These are phyloP conservation scores for Microbotryum lychnidis-dioicae DNA, from an alignment of 1,284 basidiomycete species.

Conservation along the genomic window DNA sequence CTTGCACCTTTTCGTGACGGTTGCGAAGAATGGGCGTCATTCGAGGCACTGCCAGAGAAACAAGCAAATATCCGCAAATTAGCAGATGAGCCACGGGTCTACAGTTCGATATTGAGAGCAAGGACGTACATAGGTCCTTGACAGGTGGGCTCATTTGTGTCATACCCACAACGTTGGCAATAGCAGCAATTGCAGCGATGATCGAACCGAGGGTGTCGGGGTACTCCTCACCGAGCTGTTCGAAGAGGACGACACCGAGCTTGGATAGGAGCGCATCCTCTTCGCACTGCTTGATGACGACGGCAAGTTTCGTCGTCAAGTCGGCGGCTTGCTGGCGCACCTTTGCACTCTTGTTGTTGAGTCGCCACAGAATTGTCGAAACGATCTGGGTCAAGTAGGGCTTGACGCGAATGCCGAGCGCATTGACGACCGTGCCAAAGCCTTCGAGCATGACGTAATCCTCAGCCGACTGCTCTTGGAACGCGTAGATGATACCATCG, in stretches of 20 bases:
- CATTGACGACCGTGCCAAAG: conserved; percentile 93
- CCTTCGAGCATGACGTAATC: conserved; percentile 99
- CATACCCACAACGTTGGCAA: conserved; percentile 99
- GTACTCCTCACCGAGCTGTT: conserved; percentile 98
- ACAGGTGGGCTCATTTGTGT: conserved; percentile 99
- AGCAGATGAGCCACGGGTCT: not conserved
- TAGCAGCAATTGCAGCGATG: conserved; percentile 95
- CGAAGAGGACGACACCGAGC: conserved; percentile 92
- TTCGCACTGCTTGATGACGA: conserved; percentile 97
- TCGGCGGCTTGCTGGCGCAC: conserved; percentile 98
- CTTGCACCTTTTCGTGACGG: conserved; percentile 98
- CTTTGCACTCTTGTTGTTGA: conserved; percentile 99
- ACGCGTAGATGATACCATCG: conserved; percentile 97
- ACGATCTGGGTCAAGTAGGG: conserved; percentile 98
- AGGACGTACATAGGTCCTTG: conserved; percentile 81
- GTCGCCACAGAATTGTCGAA: conserved; percentile 97
- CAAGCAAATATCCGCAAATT: not conserved
- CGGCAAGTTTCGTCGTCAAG: conserved; percentile 83
- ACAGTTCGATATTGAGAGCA: no score
- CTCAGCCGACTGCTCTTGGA: conserved; percentile 98
- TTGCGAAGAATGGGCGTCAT: conserved; percentile 99
- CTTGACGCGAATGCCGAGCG: conserved; percentile 92
- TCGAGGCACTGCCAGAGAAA: conserved; percentile 63
- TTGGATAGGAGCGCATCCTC: conserved; percentile 94
- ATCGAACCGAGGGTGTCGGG: conserved; percentile 97